Base-by-base conservation (phyloP, 2,329 filamentous ascomycete species). In the Pezicula radicicola region DNA sequence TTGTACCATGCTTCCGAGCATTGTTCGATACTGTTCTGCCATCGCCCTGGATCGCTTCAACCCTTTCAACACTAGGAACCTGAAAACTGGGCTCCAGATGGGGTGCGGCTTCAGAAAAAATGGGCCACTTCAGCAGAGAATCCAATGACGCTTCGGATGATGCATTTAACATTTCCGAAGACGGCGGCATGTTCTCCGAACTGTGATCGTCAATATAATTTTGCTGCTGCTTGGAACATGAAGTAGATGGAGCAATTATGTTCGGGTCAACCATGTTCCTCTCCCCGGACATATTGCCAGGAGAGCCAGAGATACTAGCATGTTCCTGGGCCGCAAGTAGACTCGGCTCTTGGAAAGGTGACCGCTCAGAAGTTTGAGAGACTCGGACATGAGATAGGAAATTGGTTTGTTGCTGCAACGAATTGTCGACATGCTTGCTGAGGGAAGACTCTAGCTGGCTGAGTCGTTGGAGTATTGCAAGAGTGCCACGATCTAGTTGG, bases 401-500 rank as follows among this genome's bases (percentile, higher is more conserved):
- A 35, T 41, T 39, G 46, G 12, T 40, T 18, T 27, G 50, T 33
- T 30, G 25, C 33, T 37, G 46, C 43, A 40, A 19, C 28, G 33
- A 45, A 12, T 45, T n/a, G 27, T 45, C 37, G 27, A 47, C 15
- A 28, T 40, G 35, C 27, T 37, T 30, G 18, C 16, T 50, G 7
- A 43, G 15, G 19, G 18, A 33, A 10, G 25, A 33, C 49, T 49
- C 59, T 48, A 62, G 43, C 33, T 60, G 54, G 2, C 51, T 52
- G 2, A 62, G 25, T 9, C 58, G 44, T 15, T 55, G 52, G 4
- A 62, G 47, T 35, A 62, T 59, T 2, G 51, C 56, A 12, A 62
- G 49, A 19, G 53, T 60, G 2, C 57, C 59, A 46, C 51, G 49
- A 43, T 62, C 59, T 1, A 62, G 52, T 25, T 56, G 56, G 6